A percentile compares a stretch with the other conserved stretches of the same genome.
Conservation (phyloP, 495 filamentous ascomycete species). For the Jackrogersella minutella region DNA sequence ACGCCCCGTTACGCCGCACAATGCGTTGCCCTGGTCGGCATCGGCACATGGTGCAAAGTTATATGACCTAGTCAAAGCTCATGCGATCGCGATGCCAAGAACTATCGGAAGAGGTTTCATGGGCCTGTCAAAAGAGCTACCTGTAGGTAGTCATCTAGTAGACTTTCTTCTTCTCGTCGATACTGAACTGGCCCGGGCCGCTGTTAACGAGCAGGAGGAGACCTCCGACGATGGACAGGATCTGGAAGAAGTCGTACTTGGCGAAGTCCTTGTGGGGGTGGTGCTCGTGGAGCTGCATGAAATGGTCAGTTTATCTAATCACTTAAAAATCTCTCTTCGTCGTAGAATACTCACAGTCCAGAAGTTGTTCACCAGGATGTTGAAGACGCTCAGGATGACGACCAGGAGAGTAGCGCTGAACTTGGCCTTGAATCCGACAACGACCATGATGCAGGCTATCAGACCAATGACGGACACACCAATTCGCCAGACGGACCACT, state of each 20-base stretch:
- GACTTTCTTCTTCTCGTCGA: slow-evolving; percentile 99
- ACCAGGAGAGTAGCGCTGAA: slow-evolving; percentile 95
- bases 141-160: slow-evolving; percentile 72
- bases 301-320: slow-evolving; percentile 4
- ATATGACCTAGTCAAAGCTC: neutral
- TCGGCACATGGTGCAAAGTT: slow-evolving; percentile 28
- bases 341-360: slow-evolving; percentile 84
- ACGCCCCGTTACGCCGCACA: slow-evolving; percentile 33
- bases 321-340: neutral
- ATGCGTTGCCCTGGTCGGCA: slow-evolving; percentile 28
- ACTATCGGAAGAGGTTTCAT: slow-evolving; percentile 14
- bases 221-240: slow-evolving; percentile 96
- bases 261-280: slow-evolving; percentile 99
- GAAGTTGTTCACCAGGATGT: slow-evolving; percentile 98
- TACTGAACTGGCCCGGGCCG: slow-evolving; percentile 94
- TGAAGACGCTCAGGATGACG: slow-evolving; percentile 94
- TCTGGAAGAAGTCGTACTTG: slow-evolving; percentile 99
- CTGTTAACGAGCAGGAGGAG: slow-evolving; percentile 96
- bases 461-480: slow-evolving; percentile 82
- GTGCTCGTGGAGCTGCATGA: slow-evolving; percentile 85
- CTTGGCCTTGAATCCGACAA: slow-evolving; percentile 99
- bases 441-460: slow-evolving; percentile 96
- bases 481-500: slow-evolving; percentile 88
- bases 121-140: too few relatives aligned
- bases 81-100: slow-evolving; percentile 32